Evolutionary conservation across 2,329 filamentous ascomycete genomes (phyloP), one percentile per base, ranked within the genome.

Genomic region (Ophiocordyceps sinensis): DNA sequence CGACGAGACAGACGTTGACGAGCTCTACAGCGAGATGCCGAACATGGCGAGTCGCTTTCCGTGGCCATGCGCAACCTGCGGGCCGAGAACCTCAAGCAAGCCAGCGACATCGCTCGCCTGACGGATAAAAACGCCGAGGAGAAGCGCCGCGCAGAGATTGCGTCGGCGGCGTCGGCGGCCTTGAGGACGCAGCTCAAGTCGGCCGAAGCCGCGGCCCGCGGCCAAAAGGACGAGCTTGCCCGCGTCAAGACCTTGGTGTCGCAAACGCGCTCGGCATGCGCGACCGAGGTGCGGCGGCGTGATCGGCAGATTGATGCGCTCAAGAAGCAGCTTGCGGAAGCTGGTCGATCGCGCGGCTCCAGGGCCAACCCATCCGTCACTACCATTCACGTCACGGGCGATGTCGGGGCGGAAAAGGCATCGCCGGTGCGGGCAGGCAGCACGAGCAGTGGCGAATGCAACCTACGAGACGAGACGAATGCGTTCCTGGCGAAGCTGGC

Each of bases 291-390:
- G 37, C 79, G 89, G 45, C 89, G 93, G 55, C 78, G 89, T 35
- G 91, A 98, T 56, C 70, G 86, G 36, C 85, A 94, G 60, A 81
- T 96, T 48, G 84, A 94, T 47, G 79, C 79, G 34, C 68, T 98
- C 47, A 96, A 95, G 67, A 82, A 81, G 50, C 86, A 94, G 56
- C 70, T 96, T 46, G 72, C 77, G 3, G 85, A 91, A 41, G 73
- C 75, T 54, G 76, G 70, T 37, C 73, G 77, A 47, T 77, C 72
- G 49, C 71, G 71, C 52, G 75, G 77, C 34, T 68, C 69, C 36
- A 67, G 65, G 37, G 70, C 66, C 46, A 74, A 66, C 46, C 63
- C 72, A 8, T 67, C 70, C 10, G 62, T 79, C 21, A 70, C 74
- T 7, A 69, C 65, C 12, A 77, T 81, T 41, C 71, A 58, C 11